Percentiles rank a stretch among this genome's conserved stretches.
These are phyloP conservation scores for Mytilinidion resinicola DNA, from an alignment of 495 filamentous ascomycete genomes.

Conservation along the genomic window DNA sequence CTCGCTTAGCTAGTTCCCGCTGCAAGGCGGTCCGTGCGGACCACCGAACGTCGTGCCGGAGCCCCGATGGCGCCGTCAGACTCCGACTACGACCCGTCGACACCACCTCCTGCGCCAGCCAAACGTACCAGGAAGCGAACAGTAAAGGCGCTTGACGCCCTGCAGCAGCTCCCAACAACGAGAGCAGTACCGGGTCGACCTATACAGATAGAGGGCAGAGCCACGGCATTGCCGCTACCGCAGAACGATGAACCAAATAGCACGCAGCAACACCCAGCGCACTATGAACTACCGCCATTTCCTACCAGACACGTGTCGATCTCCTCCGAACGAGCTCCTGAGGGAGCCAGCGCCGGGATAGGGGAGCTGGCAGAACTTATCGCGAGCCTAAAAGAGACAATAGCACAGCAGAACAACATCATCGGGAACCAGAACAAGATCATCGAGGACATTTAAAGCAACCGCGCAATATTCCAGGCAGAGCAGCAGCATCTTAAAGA, in stretches of 20 bases:
- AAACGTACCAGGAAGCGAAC: too few relatives aligned
- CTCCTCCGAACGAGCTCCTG: slow-evolving; percentile 11
- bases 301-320: slow-evolving; percentile 4
- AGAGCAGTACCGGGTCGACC: not conserved
- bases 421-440: too few relatives aligned
- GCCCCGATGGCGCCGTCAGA: too few relatives aligned
- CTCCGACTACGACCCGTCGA: too few relatives aligned
- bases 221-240: too few relatives aligned
- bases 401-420: slow-evolving; percentile 6
- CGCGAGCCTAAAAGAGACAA: slow-evolving; percentile 3
- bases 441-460: too few relatives aligned
- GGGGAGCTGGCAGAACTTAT: slow-evolving; percentile 10
- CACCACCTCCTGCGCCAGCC: too few relatives aligned
- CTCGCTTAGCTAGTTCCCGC: too few relatives aligned
- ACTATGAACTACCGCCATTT: slow-evolving; percentile 6
- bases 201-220: not conserved
- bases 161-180: not conserved
- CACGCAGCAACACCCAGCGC: slow-evolving; percentile 1
- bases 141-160: not conserved
- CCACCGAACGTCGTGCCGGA: too few relatives aligned
- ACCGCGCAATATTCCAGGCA: not conserved
- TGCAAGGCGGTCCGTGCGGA: too few relatives aligned
- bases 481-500: too few relatives aligned
- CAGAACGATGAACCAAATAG: too few relatives aligned
- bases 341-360: not conserved